Evolutionary conservation across 176 grass and related monocot genomes (phyloP).

Genomic region (Bolboschoenus planiculmis): DNA sequence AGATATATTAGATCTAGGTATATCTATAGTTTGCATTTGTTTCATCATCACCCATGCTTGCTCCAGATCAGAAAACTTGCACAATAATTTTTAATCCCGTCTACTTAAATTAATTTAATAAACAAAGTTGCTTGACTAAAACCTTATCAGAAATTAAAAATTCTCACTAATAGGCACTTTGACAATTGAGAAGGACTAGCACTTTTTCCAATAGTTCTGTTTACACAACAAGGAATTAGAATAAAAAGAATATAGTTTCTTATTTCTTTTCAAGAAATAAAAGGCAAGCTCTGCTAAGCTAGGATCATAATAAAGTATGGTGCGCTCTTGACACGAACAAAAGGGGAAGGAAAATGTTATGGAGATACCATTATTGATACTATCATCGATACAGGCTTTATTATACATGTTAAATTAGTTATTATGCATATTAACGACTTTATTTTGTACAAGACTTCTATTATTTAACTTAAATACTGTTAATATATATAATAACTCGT

Average conservation of each 20-base stretch:
- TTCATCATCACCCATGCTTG: not conserved
- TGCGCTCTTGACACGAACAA: not conserved
- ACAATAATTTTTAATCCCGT: not conserved
- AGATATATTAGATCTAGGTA: not conserved
- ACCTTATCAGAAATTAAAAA: not conserved
- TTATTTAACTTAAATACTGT: too few species aligned
- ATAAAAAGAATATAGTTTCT: not conserved
- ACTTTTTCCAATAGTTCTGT: not conserved
- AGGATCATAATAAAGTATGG: not conserved
- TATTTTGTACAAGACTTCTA: too few species aligned
- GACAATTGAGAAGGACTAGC: not conserved
- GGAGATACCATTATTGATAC: too few species aligned
- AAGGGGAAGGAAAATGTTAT: not conserved
- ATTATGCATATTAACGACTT: too few species aligned
- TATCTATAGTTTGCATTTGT: constrained; percentile 3
- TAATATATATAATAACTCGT: too few species aligned
- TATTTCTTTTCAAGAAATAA: not conserved
- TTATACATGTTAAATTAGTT: too few species aligned
- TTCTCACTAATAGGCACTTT: not conserved
- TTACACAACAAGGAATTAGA: not conserved
- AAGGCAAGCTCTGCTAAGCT: not conserved
- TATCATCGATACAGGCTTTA: too few species aligned
- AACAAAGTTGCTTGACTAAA: not conserved
- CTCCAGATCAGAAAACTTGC: not conserved
- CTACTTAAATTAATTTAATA: not conserved